Conservation (phyloP, 1,284 basidiomycete genomes). For the Moesziomyces globuligerus region DNA sequence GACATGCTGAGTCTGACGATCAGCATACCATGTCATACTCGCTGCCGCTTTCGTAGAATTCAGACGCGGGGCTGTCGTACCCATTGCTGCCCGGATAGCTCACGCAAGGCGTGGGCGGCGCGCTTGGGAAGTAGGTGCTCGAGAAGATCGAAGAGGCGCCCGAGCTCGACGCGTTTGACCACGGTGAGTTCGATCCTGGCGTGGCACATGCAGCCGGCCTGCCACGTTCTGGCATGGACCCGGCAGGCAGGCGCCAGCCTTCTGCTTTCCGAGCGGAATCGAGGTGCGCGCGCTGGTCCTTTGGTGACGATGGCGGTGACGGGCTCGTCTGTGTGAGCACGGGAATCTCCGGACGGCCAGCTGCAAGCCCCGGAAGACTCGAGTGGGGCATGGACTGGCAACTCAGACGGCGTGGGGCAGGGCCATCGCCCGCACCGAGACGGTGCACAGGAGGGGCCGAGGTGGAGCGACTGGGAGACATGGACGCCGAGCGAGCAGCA, state of each 20-base stretch:
- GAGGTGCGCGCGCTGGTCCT: neutral
- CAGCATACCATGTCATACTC: conserved; percentile 60
- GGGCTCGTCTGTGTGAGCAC: conserved; percentile 43
- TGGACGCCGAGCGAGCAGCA: conserved; percentile 13
- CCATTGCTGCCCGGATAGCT: conserved; percentile 47
- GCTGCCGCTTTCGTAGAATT: conserved; percentile 64
- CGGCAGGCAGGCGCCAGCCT: neutral
- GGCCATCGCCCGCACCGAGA: neutral
- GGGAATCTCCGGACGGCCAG: conserved; percentile 18
- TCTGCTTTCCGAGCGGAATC: conserved; percentile 1
- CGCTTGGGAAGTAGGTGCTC: conserved; percentile 40
- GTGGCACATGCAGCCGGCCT: conserved; percentile 14
- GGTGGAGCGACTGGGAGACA: conserved; percentile 33
- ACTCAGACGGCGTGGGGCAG: conserved; percentile 21
- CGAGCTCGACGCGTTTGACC: conserved; percentile 32
- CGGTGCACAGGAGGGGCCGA: conserved; percentile 24
- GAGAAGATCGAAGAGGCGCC: conserved; percentile 42
- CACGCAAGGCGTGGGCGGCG: conserved; percentile 15
- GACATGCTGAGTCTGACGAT: too few species aligned
- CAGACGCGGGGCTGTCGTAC: conserved; percentile 58
- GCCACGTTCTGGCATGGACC: conserved; percentile 6
- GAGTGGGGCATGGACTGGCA: conserved; percentile 15
- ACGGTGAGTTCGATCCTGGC: conserved; percentile 19
- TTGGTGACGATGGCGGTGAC: conserved; percentile 35
- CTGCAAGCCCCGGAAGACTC: neutral